phyloP scores from a whole-genome alignment of 1,139 yeast genomes.

The Suhomyces bribrorum region DNA sequence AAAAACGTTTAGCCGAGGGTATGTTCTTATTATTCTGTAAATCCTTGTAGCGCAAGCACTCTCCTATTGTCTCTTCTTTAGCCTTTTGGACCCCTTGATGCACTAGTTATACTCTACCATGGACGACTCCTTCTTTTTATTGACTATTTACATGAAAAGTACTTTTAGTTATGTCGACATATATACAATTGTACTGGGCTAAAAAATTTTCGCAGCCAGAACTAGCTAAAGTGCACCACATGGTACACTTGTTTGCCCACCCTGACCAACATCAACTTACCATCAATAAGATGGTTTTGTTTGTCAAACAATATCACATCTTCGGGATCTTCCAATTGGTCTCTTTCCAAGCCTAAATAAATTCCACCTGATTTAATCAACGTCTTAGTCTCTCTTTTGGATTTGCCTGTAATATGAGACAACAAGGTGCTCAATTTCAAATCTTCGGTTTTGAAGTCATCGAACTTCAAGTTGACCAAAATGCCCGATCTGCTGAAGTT shows the following conservation, averaged over 20 bases:
- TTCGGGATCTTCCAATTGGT: slow-evolving; percentile 53
- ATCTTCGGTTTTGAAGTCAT: slow-evolving; percentile 38
- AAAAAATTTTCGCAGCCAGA: too few species aligned
- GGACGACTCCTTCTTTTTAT: too few species aligned
- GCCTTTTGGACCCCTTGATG: too few species aligned
- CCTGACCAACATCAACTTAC: slow-evolving; percentile 61
- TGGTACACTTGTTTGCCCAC: slow-evolving; percentile 72
- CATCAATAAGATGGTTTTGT: slow-evolving; percentile 56
- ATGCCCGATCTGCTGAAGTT: slow-evolving; percentile 67
- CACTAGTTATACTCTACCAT: too few species aligned
- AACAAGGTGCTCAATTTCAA: slow-evolving; percentile 44
- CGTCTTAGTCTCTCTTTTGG: slow-evolving; percentile 58
- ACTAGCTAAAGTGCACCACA: slow-evolving; percentile 47
- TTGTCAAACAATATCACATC: slow-evolving; percentile 49
- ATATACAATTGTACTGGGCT: too few species aligned
- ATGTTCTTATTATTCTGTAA: too few species aligned
- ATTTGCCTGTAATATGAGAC: slow-evolving; percentile 39
- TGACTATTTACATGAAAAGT: too few species aligned
- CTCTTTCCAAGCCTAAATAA: slow-evolving; percentile 64
- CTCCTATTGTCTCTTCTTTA: too few species aligned
- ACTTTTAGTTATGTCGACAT: too few species aligned
- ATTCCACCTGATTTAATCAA: slow-evolving; percentile 73
- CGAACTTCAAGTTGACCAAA: slow-evolving; percentile 40
- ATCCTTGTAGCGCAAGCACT: too few species aligned
- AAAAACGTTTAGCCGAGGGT: too few species aligned